These are phyloP conservation scores for Zasmidium citrigriseum DNA, from an alignment of 2,329 filamentous ascomycete species.

Conservation along the genomic window DNA sequence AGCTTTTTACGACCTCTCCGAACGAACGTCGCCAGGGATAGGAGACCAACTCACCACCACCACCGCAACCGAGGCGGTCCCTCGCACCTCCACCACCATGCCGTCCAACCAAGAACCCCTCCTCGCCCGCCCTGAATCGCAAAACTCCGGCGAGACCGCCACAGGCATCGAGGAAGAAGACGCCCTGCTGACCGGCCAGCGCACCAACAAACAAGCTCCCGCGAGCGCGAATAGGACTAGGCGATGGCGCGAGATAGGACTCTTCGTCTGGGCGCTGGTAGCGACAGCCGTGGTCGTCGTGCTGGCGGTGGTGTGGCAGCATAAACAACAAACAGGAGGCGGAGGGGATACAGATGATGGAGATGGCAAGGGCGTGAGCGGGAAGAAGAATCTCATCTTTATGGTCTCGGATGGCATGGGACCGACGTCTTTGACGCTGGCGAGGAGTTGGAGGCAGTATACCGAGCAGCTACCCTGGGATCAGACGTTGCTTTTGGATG, in stretches of 20 bases:
- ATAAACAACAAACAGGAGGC: constrained; percentile 36
- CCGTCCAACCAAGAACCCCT: constrained; percentile 52
- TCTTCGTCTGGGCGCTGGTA: constrained; percentile 80
- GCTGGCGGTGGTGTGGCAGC: constrained; percentile 78
- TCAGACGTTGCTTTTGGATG: constrained; percentile 77
- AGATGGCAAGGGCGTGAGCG: constrained; percentile 24
- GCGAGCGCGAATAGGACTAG: constrained; percentile 49
- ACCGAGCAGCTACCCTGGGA: constrained; percentile 70
- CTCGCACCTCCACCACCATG: constrained; percentile 6
- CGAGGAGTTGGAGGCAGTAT: constrained; percentile 81
- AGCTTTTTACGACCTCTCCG: not conserved
- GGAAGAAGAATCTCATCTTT: constrained; percentile 91
- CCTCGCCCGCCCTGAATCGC: constrained; percentile 56
- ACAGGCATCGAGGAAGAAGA: constrained; percentile 62
- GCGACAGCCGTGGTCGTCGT: constrained; percentile 79
- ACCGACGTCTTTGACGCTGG: constrained; percentile 83
- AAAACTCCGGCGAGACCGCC: constrained; percentile 51
- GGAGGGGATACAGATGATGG: not conserved
- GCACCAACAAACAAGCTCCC: constrained; percentile 30
- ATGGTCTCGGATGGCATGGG: constrained; percentile 99
- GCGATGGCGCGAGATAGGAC: constrained; percentile 69
- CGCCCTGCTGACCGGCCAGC: constrained; percentile 60
- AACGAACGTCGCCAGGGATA: not conserved
- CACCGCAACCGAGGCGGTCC: not conserved
- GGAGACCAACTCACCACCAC: not conserved